phyloP scores from a whole-genome alignment of 2,329 filamentous ascomycete genomes.

The Penicillium digitatum region DNA sequence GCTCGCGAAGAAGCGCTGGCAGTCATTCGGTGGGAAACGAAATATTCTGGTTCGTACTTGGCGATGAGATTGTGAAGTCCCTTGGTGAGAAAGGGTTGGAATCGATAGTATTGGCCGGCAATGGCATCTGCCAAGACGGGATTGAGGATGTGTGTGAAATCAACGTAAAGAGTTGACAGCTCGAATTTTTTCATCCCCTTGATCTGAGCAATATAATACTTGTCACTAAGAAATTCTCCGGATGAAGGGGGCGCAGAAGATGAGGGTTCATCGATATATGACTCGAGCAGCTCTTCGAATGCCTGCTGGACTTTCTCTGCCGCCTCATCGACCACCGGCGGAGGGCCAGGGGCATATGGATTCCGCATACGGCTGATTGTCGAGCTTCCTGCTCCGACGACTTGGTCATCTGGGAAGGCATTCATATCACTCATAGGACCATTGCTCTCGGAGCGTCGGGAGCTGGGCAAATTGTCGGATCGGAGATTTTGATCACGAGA shows the following conservation, averaged over 20 bases:
- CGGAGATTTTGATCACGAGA: slow-evolving; percentile 28
- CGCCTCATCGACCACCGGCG: slow-evolving; percentile 57
- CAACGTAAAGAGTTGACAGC: slow-evolving; percentile 63
- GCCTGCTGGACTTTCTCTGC: slow-evolving; percentile 60
- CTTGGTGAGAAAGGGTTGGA: slow-evolving; percentile 83
- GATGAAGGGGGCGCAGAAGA: slow-evolving; percentile 53
- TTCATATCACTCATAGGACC: slow-evolving; percentile 55
- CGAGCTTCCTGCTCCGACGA: slow-evolving; percentile 53
- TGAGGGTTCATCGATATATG: slow-evolving; percentile 55
- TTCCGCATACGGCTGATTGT: slow-evolving; percentile 48
- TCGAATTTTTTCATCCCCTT: slow-evolving; percentile 59
- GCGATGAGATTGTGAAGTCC: slow-evolving; percentile 89
- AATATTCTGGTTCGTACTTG: slow-evolving; percentile 92
- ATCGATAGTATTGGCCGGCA: slow-evolving; percentile 88
- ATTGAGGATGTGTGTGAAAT: slow-evolving; percentile 75
- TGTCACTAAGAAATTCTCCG: slow-evolving; percentile 55
- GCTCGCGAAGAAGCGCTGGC: slow-evolving; percentile 65
- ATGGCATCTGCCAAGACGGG: slow-evolving; percentile 81
- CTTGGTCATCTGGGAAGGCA: slow-evolving; percentile 59
- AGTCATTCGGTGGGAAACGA: slow-evolving; percentile 83
- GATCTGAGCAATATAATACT: slow-evolving; percentile 65
- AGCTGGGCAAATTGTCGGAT: slow-evolving; percentile 49
- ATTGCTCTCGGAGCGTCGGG: slow-evolving; percentile 52
- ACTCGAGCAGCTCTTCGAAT: slow-evolving; percentile 63
- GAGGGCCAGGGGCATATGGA: slow-evolving; percentile 52